These are phyloP conservation scores for Taxawa tesnikishii DNA, from an alignment of 2,329 filamentous ascomycete genomes.

Conservation along the genomic window DNA sequence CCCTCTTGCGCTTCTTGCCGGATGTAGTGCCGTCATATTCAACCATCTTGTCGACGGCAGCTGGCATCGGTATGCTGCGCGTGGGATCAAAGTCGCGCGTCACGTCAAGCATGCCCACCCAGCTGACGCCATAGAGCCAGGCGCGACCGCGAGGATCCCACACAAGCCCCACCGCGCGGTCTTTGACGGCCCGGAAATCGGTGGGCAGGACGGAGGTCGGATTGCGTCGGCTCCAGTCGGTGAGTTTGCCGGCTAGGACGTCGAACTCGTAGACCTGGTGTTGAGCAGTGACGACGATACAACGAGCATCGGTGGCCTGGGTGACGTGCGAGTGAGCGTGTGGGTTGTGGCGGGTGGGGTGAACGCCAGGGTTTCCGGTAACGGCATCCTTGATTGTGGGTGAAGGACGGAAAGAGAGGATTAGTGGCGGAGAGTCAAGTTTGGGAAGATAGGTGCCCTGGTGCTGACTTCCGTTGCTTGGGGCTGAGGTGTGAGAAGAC, in stretches of 20 bases:
- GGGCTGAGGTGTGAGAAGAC: constrained; percentile 60
- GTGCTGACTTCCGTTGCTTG: no score
- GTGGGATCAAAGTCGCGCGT: constrained; percentile 49
- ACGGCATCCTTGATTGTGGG: constrained; percentile 10
- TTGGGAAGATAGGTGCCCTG: constrained; percentile 30
- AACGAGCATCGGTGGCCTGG: constrained; percentile 38
- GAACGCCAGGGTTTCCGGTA: constrained; percentile 35
- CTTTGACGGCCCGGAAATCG: constrained; percentile 61
- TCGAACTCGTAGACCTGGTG: constrained; percentile 69
- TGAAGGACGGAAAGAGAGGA: constrained; percentile 30
- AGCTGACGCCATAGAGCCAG: constrained; percentile 80
- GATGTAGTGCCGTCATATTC: constrained; percentile 5
- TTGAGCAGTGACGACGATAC: constrained; percentile 50
- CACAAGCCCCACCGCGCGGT: constrained; percentile 69
- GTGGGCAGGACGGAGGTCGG: constrained; percentile 61
- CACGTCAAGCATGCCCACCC: constrained; percentile 87
- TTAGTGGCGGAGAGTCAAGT: constrained; percentile 30
- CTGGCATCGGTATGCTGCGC: background rate
- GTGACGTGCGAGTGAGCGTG: constrained; percentile 44
- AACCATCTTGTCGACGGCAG: constrained; percentile 4
- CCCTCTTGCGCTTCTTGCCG: constrained; percentile 30
- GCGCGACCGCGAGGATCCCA: constrained; percentile 62
- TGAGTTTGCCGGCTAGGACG: constrained; percentile 61
- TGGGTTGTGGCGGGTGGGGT: constrained; percentile 37
- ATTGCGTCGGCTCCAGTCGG: constrained; percentile 78